phyloP scores from a whole-genome alignment of 2,329 filamentous ascomycete species.

The Xylariales sp. region DNA sequence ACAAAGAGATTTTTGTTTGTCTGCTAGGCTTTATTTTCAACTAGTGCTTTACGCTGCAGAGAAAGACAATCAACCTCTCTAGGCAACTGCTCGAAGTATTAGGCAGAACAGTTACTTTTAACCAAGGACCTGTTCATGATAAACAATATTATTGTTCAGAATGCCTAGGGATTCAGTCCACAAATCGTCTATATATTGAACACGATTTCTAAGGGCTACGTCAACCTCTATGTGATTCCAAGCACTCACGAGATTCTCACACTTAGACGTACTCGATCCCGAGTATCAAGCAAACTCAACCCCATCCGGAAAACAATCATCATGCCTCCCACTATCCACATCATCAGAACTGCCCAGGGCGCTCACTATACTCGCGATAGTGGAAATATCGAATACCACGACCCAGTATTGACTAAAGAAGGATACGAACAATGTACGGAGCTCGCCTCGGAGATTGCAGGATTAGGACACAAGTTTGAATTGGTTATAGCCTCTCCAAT shows the following conservation, averaged over 20 bases:
- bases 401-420: background rate
- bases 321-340: constrained; percentile 27
- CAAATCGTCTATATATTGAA: background rate
- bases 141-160: background rate
- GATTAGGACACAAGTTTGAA: background rate
- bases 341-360: constrained; percentile 21
- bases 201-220: background rate
- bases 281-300: background rate
- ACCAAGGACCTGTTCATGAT: too few relatives aligned
- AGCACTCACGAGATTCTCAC: background rate
- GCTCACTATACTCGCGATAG: background rate
- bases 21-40: too few relatives aligned
- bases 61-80: too few relatives aligned
- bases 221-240: too few relatives aligned
- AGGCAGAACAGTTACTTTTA: too few relatives aligned
- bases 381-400: background rate
- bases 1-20: too few relatives aligned
- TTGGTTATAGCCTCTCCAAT: constrained; percentile 22
- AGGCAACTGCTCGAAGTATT: too few relatives aligned
- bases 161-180: background rate
- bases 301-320: background rate
- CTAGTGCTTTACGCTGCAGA: too few relatives aligned
- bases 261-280: background rate
- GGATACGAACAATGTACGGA: constrained; percentile 3
- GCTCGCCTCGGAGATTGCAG: constrained; percentile 8